These are phyloP conservation scores for Phytophthora rubi DNA, from an alignment of 352 stramenopile genomes.

Conservation along the genomic window DNA sequence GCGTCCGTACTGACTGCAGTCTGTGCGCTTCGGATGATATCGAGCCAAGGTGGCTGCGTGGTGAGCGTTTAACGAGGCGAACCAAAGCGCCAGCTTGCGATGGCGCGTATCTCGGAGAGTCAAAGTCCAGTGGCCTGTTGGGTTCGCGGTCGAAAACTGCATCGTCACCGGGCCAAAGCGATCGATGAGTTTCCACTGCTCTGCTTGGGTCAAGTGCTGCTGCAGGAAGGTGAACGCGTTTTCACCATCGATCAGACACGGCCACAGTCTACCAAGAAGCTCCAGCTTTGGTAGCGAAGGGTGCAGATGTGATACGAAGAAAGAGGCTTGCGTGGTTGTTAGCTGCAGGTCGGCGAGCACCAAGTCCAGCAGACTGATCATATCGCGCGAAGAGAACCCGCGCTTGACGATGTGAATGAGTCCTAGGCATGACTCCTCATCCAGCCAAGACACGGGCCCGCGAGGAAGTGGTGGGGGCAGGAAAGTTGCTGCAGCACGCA, in stretches of 20 bases:
- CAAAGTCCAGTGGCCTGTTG: constrained; percentile 65
- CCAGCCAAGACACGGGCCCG: constrained; percentile 29
- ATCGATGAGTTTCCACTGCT: constrained; percentile 69
- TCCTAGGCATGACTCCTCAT: constrained; percentile 39
- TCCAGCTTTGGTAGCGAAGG: constrained; percentile 54
- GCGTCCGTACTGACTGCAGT: constrained; percentile 66
- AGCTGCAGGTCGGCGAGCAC: constrained; percentile 62
- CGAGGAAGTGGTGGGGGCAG: constrained; percentile 43
- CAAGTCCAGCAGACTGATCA: constrained; percentile 52
- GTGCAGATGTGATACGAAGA: constrained; percentile 52
- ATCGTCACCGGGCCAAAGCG: constrained; percentile 49
- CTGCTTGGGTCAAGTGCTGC: constrained; percentile 38
- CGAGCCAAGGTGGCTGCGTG: constrained; percentile 36
- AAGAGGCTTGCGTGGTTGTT: constrained; percentile 41
- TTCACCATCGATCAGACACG: constrained; percentile 63
- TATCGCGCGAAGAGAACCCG: constrained; percentile 59
- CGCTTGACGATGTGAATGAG: constrained; percentile 59
- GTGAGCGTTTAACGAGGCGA: constrained; percentile 63
- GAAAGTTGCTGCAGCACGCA: constrained; percentile 53
- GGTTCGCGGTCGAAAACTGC: constrained; percentile 69
- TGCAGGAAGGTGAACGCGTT: constrained; percentile 59
- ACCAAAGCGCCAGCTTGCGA: constrained; percentile 72
- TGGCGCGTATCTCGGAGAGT: constrained; percentile 60
- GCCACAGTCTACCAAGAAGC: constrained; percentile 61
- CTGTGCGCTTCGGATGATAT: constrained; percentile 55